Conservation (phyloP, 2,329 filamentous ascomycete species). For the Coniochaeta sp. region DNA sequence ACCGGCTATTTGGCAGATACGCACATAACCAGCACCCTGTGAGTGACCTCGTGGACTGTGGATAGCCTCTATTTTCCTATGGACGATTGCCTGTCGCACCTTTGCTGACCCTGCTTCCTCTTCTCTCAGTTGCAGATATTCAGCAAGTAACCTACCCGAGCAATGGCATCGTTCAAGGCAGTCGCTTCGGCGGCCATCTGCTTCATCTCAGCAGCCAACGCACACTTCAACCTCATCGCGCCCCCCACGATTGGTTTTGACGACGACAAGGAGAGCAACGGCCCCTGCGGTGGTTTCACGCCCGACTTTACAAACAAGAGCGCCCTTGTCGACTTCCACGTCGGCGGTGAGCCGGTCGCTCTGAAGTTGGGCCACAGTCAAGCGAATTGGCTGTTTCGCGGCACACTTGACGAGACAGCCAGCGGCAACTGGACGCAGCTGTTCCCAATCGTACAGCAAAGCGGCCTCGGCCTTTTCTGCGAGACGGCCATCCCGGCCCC, state of each 20-base stretch:
- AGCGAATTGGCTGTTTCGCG: constrained; percentile 49
- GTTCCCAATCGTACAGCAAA: constrained; percentile 46
- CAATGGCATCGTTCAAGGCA: constrained; percentile 29
- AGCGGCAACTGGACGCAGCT: constrained; percentile 45
- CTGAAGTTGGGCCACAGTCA: constrained; percentile 41
- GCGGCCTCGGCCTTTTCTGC: constrained; percentile 47
- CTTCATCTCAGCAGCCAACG: constrained; percentile 31
- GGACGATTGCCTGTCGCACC: neutral
- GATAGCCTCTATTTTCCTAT: neutral
- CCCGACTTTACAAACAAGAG: constrained; percentile 29
- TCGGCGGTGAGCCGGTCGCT: constrained; percentile 46
- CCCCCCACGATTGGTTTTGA: constrained; percentile 39
- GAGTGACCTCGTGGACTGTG: neutral
- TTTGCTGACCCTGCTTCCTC: neutral
- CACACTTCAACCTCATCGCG: constrained; percentile 47
- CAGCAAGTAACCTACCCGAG: constrained; percentile 8
- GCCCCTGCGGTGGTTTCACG: constrained; percentile 48
- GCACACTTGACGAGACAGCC: constrained; percentile 41
- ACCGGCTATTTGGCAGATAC: neutral
- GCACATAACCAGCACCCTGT: too few species aligned
- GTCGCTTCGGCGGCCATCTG: constrained; percentile 24
- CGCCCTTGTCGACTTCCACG: constrained; percentile 43
- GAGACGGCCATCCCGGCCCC: constrained; percentile 39
- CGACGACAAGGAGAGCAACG: constrained; percentile 34
- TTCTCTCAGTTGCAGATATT: neutral